Evolutionary conservation across 1,284 basidiomycete genomes (phyloP).

Genomic region (Coniferiporia weirii): DNA sequence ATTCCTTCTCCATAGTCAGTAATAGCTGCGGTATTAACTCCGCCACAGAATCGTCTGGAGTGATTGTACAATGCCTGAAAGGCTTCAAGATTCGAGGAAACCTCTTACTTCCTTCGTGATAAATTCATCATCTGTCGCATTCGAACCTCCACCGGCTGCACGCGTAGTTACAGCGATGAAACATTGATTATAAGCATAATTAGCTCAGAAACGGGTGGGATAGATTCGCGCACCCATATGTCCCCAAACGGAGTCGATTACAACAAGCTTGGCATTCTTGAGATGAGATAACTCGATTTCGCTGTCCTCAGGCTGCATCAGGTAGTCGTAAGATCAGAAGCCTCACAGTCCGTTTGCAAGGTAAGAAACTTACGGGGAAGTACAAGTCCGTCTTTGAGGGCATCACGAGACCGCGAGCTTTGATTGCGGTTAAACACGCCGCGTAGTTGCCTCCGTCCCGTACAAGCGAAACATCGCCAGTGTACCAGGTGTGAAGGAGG

Average conservation of each 20-base stretch:
- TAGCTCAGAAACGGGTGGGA: too few species aligned
- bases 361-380: constrained; percentile 39
- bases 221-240: constrained; percentile 39
- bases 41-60: too few species aligned
- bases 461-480: constrained; percentile 46
- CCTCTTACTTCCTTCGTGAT: too few species aligned
- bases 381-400: constrained; percentile 57
- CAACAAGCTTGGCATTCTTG: constrained; percentile 38
- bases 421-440: constrained; percentile 37
- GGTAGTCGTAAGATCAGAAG: neutral
- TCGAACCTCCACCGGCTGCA: too few species aligned
- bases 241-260: constrained; percentile 55
- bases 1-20: too few species aligned
- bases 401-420: constrained; percentile 51
- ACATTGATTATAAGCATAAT: too few species aligned
- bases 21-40: too few species aligned
- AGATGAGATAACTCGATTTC: constrained; percentile 43
- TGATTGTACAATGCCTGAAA: too few species aligned
- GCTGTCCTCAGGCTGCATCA: constrained; percentile 49
- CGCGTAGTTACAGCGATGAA: too few species aligned
- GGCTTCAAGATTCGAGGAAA: too few species aligned
- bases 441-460: constrained; percentile 39
- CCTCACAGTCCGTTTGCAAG: neutral
- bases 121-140: too few species aligned
- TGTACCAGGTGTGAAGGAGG: constrained; percentile 51